These are phyloP conservation scores for Apiotrichum brassicae DNA, from an alignment of 1,284 basidiomycete genomes.

Conservation along the genomic window DNA sequence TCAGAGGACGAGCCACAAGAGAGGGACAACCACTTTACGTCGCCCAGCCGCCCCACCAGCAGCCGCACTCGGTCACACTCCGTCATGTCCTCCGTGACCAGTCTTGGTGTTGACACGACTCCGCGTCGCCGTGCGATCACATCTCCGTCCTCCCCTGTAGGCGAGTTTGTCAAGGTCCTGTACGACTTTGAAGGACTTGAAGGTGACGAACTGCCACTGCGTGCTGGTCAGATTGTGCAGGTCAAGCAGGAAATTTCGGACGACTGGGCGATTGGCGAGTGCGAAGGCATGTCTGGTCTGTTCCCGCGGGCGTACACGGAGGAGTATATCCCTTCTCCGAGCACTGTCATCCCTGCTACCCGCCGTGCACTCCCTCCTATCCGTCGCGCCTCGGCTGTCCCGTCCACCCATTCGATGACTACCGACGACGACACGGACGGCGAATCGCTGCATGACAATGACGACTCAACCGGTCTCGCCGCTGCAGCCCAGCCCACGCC, in stretches of 20 bases:
- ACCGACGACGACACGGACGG: constrained; percentile 23
- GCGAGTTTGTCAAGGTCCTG: constrained; percentile 55
- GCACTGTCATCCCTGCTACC: constrained; percentile 8
- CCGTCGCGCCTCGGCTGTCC: not conserved
- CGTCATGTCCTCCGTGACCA: constrained; percentile 6
- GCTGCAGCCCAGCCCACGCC: constrained; percentile 10
- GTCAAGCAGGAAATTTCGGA: constrained; percentile 69
- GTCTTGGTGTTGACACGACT: not conserved
- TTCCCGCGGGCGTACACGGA: constrained; percentile 72
- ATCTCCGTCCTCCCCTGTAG: constrained; percentile 26
- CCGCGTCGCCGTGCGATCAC: constrained; percentile 28
- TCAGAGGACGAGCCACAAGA: constrained; percentile 35
- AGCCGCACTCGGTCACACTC: constrained; percentile 12
- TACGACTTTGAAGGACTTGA: constrained; percentile 64
- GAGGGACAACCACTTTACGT: constrained; percentile 42
- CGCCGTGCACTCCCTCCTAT: constrained; percentile 20
- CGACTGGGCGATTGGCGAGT: constrained; percentile 78
- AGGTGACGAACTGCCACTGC: constrained; percentile 65
- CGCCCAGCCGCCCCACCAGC: not conserved
- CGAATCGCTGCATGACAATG: constrained; percentile 4
- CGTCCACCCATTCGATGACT: not conserved
- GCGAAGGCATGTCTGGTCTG: constrained; percentile 59
- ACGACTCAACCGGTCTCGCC: constrained; percentile 7
- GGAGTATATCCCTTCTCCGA: constrained; percentile 37
- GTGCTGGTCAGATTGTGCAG: constrained; percentile 62